A percentile compares a stretch with the other conserved stretches of the same genome.
Evolutionary conservation across 371 early-diverging fungal genomes (phyloP).

Genomic region (Cokeromyces recurvatus): DNA sequence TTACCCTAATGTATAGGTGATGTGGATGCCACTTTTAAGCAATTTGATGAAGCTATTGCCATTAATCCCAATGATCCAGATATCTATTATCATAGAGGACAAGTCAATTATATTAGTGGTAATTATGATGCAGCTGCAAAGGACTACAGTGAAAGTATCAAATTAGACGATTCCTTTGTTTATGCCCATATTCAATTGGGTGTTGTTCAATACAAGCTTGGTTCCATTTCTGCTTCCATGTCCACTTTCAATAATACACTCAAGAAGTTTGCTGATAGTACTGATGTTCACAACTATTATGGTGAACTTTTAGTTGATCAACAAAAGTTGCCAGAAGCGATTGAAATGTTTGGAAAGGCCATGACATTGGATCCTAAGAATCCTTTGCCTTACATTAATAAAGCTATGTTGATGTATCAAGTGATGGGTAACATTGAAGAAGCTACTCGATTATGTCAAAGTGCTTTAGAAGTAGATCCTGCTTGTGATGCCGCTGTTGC

Average conservation of each 20-base stretch:
- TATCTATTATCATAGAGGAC: slow-evolving; percentile 74
- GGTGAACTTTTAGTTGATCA: slow-evolving; percentile 93
- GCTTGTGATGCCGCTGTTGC: slow-evolving; percentile 94
- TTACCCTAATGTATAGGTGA: no score
- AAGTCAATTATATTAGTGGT: slow-evolving; percentile 72
- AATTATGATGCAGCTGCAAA: slow-evolving; percentile 76
- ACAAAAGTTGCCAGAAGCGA: slow-evolving; percentile 72
- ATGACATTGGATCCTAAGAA: slow-evolving; percentile 66
- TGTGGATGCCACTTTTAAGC: slow-evolving; percentile 54
- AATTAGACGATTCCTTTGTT: slow-evolving; percentile 79
- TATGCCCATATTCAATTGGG: slow-evolving; percentile 93
- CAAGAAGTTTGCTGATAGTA: slow-evolving; percentile 73
- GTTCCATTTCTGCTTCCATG: slow-evolving; percentile 69
- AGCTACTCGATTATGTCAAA: slow-evolving; percentile 76
- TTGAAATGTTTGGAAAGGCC: slow-evolving; percentile 74
- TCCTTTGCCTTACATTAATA: slow-evolving; percentile 94
- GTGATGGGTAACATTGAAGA: slow-evolving; percentile 66
- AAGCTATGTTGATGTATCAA: slow-evolving; percentile 88
- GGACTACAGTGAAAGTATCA: slow-evolving; percentile 81
- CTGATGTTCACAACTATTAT: slow-evolving; percentile 94
- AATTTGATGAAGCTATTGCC: slow-evolving; percentile 68
- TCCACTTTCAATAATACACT: slow-evolving; percentile 76
- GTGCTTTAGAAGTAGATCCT: slow-evolving; percentile 87
- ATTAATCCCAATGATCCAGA: slow-evolving; percentile 70
- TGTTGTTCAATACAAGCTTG: slow-evolving; percentile 90